A percentile compares a stretch with the other conserved stretches of the same genome.
These are phyloP conservation scores for Diaporthe eres DNA, from an alignment of 2,329 filamentous ascomycete species.

Conservation along the genomic window DNA sequence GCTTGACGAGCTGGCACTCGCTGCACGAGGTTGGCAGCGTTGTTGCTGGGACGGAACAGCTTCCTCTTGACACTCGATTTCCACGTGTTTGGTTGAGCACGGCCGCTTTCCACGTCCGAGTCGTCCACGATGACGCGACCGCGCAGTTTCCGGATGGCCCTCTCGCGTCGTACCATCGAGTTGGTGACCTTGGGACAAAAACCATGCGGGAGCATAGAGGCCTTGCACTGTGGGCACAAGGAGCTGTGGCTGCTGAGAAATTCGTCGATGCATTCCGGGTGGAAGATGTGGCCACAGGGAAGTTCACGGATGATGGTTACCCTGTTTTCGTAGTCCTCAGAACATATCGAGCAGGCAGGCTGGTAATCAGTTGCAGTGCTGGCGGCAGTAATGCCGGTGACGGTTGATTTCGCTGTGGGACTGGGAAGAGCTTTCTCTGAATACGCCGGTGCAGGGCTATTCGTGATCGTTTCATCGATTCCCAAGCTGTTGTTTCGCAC, in stretches of 20 bases:
- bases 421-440: conserved; percentile 46
- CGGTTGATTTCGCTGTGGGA: conserved; percentile 42
- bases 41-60: conserved; percentile 44
- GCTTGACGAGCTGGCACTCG: conserved; percentile 38
- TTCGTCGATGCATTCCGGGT: conserved; percentile 90
- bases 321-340: conserved; percentile 81
- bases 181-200: conserved; percentile 83
- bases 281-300: conserved; percentile 92
- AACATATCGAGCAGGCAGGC: conserved; percentile 89
- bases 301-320: conserved; percentile 85
- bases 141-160: conserved; percentile 74
- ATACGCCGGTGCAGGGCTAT: conserved; percentile 27
- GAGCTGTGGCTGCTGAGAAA: conserved; percentile 85
- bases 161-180: conserved; percentile 86
- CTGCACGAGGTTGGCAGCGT: conserved; percentile 41
- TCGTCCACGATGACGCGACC: conserved; percentile 64
- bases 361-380: conserved; percentile 74
- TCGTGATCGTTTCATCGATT: conserved; percentile 19
- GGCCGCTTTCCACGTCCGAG: conserved; percentile 46
- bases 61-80: conserved; percentile 43
- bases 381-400: conserved; percentile 47
- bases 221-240: conserved; percentile 92
- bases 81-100: conserved; percentile 43
- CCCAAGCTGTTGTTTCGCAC: conserved; percentile 36
- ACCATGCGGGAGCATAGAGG: conserved; percentile 79